Percentiles rank a stretch among this genome's conserved stretches.
phyloP scores from a whole-genome alignment of 148 eudicot species.

The Camellia lanceoleosa region DNA sequence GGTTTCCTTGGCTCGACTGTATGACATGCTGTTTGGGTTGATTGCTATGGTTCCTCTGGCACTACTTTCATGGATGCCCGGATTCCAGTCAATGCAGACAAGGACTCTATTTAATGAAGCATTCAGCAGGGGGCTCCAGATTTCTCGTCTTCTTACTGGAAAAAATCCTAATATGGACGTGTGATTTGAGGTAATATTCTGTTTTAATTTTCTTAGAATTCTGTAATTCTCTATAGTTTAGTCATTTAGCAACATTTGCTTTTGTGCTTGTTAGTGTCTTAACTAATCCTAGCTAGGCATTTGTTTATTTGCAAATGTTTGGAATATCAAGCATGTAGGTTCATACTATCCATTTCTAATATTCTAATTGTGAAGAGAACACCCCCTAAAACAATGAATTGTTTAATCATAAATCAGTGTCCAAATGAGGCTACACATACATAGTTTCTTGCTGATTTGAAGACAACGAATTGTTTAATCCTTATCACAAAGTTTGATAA shows the following conservation, averaged over 20 bases:
- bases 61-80: constrained; percentile 93
- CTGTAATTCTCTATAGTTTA: background rate
- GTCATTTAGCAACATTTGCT: background rate
- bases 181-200: constrained; percentile 40
- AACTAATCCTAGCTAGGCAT: background rate
- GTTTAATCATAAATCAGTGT: background rate
- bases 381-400: too few relatives aligned
- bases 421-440: background rate
- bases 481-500: background rate
- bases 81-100: constrained; percentile 91
- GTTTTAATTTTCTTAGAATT: background rate
- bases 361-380: too few relatives aligned
- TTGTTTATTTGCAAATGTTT: background rate
- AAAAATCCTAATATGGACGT: constrained; percentile 35
- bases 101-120: constrained; percentile 91
- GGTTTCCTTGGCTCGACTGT: constrained; percentile 81
- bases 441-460: background rate
- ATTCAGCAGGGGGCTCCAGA: constrained; percentile 89
- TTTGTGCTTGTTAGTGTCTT: background rate
- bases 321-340: background rate
- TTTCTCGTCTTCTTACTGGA: constrained; percentile 76
- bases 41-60: constrained; percentile 83
- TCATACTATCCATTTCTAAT: background rate
- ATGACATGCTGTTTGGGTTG: constrained; percentile 80
- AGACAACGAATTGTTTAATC: background rate